Percentiles rank a stretch among this genome's conserved stretches.
Conservation (phyloP, 176 grass and related monocot genomes). For the Carex scoparia region DNA sequence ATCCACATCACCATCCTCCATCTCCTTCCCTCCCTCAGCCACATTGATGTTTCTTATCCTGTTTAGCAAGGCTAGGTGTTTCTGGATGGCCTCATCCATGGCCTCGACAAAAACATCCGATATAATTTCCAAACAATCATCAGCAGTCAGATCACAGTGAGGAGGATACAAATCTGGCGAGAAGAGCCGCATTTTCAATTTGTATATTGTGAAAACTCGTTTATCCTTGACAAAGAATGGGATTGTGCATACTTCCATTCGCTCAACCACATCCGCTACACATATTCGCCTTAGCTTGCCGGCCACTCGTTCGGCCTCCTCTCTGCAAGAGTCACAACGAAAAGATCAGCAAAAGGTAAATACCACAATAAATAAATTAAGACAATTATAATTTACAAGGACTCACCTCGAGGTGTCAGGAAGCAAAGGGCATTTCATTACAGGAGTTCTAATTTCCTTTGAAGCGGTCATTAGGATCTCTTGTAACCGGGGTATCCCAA, state of each 20-base stretch:
- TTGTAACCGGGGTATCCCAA: conserved; percentile 82
- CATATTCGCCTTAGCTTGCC: conserved; percentile 49
- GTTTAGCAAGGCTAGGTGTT: conserved; percentile 61
- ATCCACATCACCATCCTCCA: conserved; percentile 22
- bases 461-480: conserved; percentile 91
- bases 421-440: conserved; percentile 60
- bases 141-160: conserved; percentile 41
- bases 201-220: conserved; percentile 61
- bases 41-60: conserved; percentile 61
- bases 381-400: background rate
- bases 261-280: conserved; percentile 61
- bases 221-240: conserved; percentile 66
- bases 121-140: conserved; percentile 46
- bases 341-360: conserved; percentile 10
- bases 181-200: conserved; percentile 71
- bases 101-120: conserved; percentile 60
- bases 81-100: conserved; percentile 74
- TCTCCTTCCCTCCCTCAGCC: conserved; percentile 43
- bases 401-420: conserved; percentile 29
- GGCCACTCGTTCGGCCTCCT: conserved; percentile 34
- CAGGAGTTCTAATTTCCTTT: conserved; percentile 53
- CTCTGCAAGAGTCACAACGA: conserved; percentile 25
- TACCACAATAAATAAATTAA: conserved; percentile 12
- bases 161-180: conserved; percentile 35
- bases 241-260: conserved; percentile 67